Evolutionary conservation across 2,329 filamentous ascomycete genomes (phyloP), one percentile per base, ranked within the genome.

Genomic region (Diaporthe citriasiana): DNA sequence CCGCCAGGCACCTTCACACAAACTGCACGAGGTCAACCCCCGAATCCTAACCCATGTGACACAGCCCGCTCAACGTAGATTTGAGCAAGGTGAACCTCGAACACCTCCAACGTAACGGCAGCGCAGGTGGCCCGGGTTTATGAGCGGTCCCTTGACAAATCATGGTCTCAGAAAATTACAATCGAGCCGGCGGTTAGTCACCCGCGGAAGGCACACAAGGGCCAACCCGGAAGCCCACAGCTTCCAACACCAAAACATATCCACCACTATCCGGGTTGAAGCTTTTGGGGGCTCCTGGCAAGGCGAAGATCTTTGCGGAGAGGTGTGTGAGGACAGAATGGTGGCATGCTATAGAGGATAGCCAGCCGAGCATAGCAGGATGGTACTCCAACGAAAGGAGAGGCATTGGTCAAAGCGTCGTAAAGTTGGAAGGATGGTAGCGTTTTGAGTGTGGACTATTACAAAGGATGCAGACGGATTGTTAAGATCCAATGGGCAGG

Each of bases 1-100:
- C 22, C 10, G n/a, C n/a, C 4, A 19, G 9, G 4, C 8, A 8
- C 22, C 45, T 17, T 19, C 3, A 6, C 33, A 35, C 47, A 19
- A 19, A 13, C 47, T 2, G 22, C 51, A 6, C 17, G 1, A 10
- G 9, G 25, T 17, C n/a, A 8, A 42, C 2, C n/a, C 7, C 9
- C n/a, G 13, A 53, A 30, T 6, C 7, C 56, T 71, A 2, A 71
- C 57, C 17, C 17, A 27, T 59, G n/a, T 1, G 9, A 25, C 50
- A n/a, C 42, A 73, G 71, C 17, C 59, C 60, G 35, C 45, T 68
- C 47, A 66, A 45, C 35, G 38, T 74, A 50, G 71, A 74, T 25
- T 25, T 74, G 50, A 73, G 65, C 56, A 69, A 73, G 47, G 71
- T 74, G n/a, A 70, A 74, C 55, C 47, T 70, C 40, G 63, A 74